A percentile compares a stretch with the other conserved stretches of the same genome.
Evolutionary conservation across 176 grass and related monocot species (phyloP).

Genomic region (Oryza glumipatula): DNA sequence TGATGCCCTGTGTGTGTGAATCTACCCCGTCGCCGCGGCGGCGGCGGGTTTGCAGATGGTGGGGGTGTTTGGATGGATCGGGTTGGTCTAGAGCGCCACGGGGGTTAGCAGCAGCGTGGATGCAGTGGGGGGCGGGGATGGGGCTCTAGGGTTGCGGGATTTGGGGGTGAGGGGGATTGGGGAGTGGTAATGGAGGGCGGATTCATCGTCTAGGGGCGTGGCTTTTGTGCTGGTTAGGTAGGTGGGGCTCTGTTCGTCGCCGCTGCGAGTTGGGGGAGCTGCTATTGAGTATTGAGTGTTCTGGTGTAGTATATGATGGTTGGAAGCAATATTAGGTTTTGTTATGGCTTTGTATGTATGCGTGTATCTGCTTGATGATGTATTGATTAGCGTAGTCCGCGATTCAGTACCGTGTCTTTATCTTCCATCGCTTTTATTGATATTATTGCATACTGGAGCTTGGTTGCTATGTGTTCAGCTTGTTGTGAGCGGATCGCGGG

Average conservation of each 20-base stretch:
- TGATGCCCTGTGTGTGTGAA: background rate
- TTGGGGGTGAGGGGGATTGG: background rate
- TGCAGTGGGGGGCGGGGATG: background rate
- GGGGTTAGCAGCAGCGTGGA: background rate
- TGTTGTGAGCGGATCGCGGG: background rate
- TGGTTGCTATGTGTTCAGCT: background rate
- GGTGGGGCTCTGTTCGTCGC: background rate
- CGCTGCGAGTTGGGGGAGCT: background rate
- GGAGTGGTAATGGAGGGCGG: background rate
- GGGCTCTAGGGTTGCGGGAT: constrained; percentile 22
- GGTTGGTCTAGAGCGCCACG: background rate
- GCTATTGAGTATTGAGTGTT: background rate
- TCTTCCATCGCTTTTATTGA: background rate
- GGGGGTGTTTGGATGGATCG: background rate
- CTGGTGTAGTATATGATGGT: background rate
- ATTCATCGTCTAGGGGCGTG: background rate
- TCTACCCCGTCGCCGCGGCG: background rate
- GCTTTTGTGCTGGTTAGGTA: background rate
- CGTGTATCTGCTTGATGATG: constrained; percentile 6
- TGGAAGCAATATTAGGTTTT: background rate
- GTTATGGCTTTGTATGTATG: background rate
- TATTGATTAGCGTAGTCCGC: background rate
- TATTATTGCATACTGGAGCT: background rate
- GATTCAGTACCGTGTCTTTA: background rate
- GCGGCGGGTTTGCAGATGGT: background rate